phyloP scores from a whole-genome alignment of 768 basidiomycete genomes.

The Tylopilus sp. region DNA sequence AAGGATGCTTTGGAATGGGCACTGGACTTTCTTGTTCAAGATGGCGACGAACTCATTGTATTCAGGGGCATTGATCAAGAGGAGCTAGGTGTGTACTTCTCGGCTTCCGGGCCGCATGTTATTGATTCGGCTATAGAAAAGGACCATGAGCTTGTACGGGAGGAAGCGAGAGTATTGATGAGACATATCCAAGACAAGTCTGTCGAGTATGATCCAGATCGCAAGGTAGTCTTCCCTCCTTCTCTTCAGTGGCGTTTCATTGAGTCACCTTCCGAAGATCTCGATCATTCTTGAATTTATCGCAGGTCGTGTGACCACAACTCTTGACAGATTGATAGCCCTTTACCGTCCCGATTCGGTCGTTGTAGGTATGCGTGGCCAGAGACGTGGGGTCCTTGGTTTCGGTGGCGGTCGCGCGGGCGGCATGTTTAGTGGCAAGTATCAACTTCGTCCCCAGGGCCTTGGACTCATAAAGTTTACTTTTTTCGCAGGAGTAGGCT shows the following conservation, averaged over 20 bases:
- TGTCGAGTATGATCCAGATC: slow-evolving; percentile 69
- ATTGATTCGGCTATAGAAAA: slow-evolving; percentile 45
- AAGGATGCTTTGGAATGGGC: slow-evolving; percentile 88
- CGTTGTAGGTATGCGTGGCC: slow-evolving; percentile 88
- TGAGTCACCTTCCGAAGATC: slow-evolving; percentile 43
- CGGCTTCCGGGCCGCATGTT: background rate
- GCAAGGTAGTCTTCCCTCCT: slow-evolving; percentile 50
- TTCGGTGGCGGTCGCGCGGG: slow-evolving; percentile 30
- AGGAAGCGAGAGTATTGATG: slow-evolving; percentile 86
- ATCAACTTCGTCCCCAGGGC: background rate
- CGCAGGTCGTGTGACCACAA: slow-evolving; percentile 84
- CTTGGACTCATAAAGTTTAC: background rate
- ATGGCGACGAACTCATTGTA: slow-evolving; percentile 91
- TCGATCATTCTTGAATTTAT: slow-evolving; percentile 93
- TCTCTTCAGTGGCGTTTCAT: background rate
- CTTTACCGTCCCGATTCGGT: slow-evolving; percentile 90
- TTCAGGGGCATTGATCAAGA: slow-evolving; percentile 89
- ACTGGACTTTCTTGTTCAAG: slow-evolving; percentile 78
- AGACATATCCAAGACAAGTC: slow-evolving; percentile 75
- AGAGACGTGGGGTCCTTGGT: slow-evolving; percentile 47
- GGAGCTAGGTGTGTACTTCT: slow-evolving; percentile 56
- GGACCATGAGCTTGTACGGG: slow-evolving; percentile 71
- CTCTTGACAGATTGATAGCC: slow-evolving; percentile 88
- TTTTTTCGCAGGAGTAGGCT: slow-evolving; percentile 56
- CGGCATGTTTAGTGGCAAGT: slow-evolving; percentile 27